Base-by-base conservation (phyloP, 116 monocot species). In the Phalaenopsis hybrid region DNA sequence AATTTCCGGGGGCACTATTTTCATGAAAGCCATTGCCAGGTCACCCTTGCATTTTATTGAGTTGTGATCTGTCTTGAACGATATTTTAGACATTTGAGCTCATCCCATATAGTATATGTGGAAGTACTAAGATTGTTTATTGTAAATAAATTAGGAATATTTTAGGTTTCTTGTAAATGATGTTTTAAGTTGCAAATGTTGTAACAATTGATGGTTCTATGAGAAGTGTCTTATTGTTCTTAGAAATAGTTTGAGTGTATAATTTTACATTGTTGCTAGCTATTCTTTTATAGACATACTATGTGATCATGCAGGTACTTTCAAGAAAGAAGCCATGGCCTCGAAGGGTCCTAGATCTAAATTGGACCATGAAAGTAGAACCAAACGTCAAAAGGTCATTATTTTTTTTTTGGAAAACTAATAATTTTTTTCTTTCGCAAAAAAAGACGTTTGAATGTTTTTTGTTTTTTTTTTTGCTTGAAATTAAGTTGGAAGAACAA, bases 321-420 rank as follows among this genome's bases (percentile, higher is more conserved):
- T 48, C 31, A 12, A 51, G 48, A 75, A 51, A 15, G 20, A 45
- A 83, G 70, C 61, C 63, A 97, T 97, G 97, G 92, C 97, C 74
- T 94, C 97, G n/a, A 97, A 94, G 78, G 93, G 94, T 80, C 97
- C 91, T 44, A 88, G 94, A 84, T 96, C 94, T 28, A 96, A 88
- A 82, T 74, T 89, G 79, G 96, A 96, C 79, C 94, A 94, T 75
- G 96, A 96, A 77, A 85, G 92, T 67, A 88, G 94, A 81, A 84
- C 87, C 37, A 88, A 85, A 59, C 90, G 97, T 45, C 93, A 94
- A 84, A 97, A 94, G 97, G 97, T 97, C 81, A 69, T 68, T 68
- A 50, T 34, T 33, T 34, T 72, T 34, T 72, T 72, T 72, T 11
- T 70, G 23, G 31, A 28, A 28, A n/a, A 28, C 28, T 28, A 28